Conservation (phyloP, 257 asterid species). For the Solanum ahanhuiri region DNA sequence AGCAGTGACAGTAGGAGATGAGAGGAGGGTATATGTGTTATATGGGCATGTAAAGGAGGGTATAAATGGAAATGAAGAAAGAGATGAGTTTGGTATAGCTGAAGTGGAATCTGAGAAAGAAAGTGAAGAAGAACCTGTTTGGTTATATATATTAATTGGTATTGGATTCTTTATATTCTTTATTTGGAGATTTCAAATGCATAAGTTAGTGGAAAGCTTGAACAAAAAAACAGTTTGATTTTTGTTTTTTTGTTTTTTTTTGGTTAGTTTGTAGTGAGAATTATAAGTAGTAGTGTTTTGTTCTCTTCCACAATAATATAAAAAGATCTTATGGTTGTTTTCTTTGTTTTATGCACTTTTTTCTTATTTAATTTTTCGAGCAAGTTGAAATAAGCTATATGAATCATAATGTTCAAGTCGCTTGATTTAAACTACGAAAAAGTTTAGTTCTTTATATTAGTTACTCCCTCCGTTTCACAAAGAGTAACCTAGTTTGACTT, state of each 20-base stretch:
- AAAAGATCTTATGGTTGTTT: neutral
- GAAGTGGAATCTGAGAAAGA: slow-evolving; percentile 52
- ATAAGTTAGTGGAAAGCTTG: slow-evolving; percentile 38
- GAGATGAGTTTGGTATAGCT: slow-evolving; percentile 48
- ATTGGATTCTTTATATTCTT: slow-evolving; percentile 59
- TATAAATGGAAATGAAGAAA: slow-evolving; percentile 26
- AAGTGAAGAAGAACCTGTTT: slow-evolving; percentile 43
- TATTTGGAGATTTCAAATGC: slow-evolving; percentile 90
- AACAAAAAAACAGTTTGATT: slow-evolving; percentile 57
- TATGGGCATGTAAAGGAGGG: slow-evolving; percentile 69
- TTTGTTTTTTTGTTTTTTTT: neutral
- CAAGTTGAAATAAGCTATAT: neutral
- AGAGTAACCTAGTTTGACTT: too few species aligned
- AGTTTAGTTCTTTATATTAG: too few species aligned
- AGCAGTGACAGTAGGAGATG: slow-evolving; percentile 57
- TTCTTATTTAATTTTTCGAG: neutral
- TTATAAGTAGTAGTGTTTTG: neutral
- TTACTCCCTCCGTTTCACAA: too few species aligned
- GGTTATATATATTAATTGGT: slow-evolving; percentile 72
- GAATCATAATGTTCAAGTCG: neutral
- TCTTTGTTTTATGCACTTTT: neutral
- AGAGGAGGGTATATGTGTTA: slow-evolving; percentile 62
- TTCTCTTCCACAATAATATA: neutral
- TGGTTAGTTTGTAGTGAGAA: neutral
- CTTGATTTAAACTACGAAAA: too few species aligned